These are phyloP conservation scores for Wickerhamomyces queroliae DNA, from an alignment of 805 yeast species.

Conservation along the genomic window DNA sequence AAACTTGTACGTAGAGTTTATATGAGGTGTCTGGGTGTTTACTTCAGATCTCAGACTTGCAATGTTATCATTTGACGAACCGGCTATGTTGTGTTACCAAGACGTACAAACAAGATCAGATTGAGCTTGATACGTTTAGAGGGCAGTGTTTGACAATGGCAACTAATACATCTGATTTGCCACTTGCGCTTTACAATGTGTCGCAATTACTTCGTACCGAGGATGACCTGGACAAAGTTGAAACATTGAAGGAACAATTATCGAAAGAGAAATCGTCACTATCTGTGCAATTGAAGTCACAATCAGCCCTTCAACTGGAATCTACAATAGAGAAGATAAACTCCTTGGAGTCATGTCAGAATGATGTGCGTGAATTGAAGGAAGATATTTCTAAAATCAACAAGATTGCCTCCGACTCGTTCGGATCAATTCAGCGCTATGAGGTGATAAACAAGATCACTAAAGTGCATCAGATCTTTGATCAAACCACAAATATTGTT, in stretches of 20 bases:
- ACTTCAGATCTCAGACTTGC: background rate
- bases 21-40: background rate
- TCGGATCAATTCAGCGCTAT: slow-evolving; percentile 57
- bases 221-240: slow-evolving; percentile 49
- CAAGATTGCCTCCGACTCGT: slow-evolving; percentile 47
- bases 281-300: slow-evolving; percentile 45
- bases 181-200: slow-evolving; percentile 22
- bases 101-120: too few relatives aligned
- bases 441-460: slow-evolving; percentile 65
- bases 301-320: slow-evolving; percentile 43
- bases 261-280: slow-evolving; percentile 66
- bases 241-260: slow-evolving; percentile 47
- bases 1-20: background rate
- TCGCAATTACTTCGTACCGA: slow-evolving; percentile 31
- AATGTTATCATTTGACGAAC: background rate
- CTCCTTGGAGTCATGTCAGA: slow-evolving; percentile 31
- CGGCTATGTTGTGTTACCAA: too few relatives aligned
- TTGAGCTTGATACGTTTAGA: too few relatives aligned
- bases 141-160: background rate
- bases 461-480: slow-evolving; percentile 63
- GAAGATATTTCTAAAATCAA: slow-evolving; percentile 39
- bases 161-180: background rate
- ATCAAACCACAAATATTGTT: slow-evolving; percentile 60
- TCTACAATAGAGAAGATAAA: slow-evolving; percentile 41
- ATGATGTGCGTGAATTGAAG: slow-evolving; percentile 45